These are phyloP conservation scores for Amyloporia xantha DNA, from an alignment of 768 basidiomycete genomes.

Conservation along the genomic window DNA sequence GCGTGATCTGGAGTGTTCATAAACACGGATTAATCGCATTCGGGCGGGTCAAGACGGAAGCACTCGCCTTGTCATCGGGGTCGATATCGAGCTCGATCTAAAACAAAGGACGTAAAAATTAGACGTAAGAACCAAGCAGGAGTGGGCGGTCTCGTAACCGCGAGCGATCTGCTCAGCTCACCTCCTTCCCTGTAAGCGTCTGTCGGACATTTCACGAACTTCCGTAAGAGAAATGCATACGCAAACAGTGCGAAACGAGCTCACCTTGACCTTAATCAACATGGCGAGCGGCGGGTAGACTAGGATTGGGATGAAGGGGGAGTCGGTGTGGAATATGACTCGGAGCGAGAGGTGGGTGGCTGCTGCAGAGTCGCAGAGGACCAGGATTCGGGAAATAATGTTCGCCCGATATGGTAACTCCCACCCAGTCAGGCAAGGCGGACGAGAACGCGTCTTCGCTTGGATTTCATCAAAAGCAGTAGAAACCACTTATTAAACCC, in stretches of 20 bases:
- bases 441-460: not conserved
- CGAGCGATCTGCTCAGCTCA: constrained; percentile 30
- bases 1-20: constrained; percentile 54
- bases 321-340: not conserved
- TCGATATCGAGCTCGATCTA: constrained; percentile 96
- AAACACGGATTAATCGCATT: not conserved
- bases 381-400: constrained; percentile 4
- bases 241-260: too few relatives aligned
- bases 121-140: too few relatives aligned
- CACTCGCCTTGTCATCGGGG: constrained; percentile 70
- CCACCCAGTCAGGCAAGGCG: not conserved
- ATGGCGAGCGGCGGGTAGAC: constrained; percentile 33
- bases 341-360: not conserved
- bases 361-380: constrained; percentile 2
- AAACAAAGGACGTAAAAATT: not conserved
- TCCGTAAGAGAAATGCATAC: too few relatives aligned
- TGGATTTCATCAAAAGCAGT: not conserved
- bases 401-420: constrained; percentile 11
- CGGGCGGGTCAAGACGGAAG: not conserved
- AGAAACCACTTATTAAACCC: too few relatives aligned
- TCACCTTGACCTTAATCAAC: constrained; percentile 89
- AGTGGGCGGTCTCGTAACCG: too few relatives aligned
- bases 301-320: not conserved
- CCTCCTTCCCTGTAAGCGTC: constrained; percentile 98
- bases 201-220: constrained; percentile 33